phyloP scores from a whole-genome alignment of 2,329 filamentous ascomycete species.

The Fusarium pininemorale region DNA sequence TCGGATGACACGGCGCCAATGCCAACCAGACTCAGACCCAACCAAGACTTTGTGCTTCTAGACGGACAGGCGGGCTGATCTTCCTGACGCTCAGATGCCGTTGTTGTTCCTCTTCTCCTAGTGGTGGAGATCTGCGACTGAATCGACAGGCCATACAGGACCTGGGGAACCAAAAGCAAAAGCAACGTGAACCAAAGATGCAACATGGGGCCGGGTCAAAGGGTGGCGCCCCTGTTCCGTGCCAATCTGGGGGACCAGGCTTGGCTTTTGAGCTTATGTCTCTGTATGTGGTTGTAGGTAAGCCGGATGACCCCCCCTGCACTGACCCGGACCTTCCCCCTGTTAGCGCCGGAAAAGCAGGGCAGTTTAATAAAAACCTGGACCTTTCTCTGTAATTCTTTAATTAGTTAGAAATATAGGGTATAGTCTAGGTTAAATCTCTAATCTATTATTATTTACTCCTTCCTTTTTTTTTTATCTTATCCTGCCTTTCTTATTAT shows the following conservation, averaged over 20 bases:
- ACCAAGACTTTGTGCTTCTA: not conserved
- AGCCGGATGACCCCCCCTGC: too few relatives aligned
- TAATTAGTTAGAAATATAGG: too few relatives aligned
- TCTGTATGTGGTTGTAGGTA: not conserved
- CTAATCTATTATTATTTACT: too few relatives aligned
- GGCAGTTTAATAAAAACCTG: too few relatives aligned
- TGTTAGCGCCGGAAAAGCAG: too few relatives aligned
- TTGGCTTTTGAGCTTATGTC: conserved; percentile 15
- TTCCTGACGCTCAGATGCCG: conserved; percentile 3
- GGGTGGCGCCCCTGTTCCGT: conserved; percentile 40
- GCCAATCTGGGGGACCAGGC: conserved; percentile 35
- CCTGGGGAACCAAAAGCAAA: conserved; percentile 14
- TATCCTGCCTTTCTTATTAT: too few relatives aligned
- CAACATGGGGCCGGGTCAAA: conserved; percentile 40
- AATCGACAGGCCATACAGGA: not conserved
- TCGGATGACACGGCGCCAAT: conserved; percentile 22
- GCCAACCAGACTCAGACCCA: not conserved
- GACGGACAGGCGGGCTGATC: conserved; percentile 39
- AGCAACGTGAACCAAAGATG: conserved; percentile 7
- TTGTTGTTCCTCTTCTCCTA: conserved; percentile 36
- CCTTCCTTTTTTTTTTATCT: too few relatives aligned
- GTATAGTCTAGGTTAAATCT: too few relatives aligned
- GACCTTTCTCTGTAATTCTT: too few relatives aligned
- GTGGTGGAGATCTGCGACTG: conserved; percentile 38
- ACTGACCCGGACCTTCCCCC: too few relatives aligned